These are phyloP conservation scores for Tephrocybe sp. DNA, from an alignment of 768 basidiomycete species.

Conservation along the genomic window DNA sequence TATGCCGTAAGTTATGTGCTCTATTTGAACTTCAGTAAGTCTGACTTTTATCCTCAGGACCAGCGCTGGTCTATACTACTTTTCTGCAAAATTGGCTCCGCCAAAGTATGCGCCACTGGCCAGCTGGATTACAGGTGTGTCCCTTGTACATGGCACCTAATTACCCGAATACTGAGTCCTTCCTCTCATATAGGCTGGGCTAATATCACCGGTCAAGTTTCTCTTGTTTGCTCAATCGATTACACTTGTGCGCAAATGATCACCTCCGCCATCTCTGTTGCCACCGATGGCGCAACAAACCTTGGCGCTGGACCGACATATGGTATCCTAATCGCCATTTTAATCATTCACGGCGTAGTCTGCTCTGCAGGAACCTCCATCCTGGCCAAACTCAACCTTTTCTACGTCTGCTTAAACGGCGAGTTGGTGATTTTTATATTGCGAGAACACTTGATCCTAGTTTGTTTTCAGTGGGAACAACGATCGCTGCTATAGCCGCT, in stretches of 20 bases:
- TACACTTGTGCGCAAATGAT: constrained; percentile 82
- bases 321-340: constrained; percentile 63
- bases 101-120: constrained; percentile 59
- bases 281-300: constrained; percentile 50
- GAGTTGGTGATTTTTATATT: too few species aligned
- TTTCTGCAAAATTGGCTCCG: constrained; percentile 73
- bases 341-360: constrained; percentile 67
- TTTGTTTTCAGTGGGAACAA: constrained; percentile 71
- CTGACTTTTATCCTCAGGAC: constrained; percentile 74
- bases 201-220: constrained; percentile 65
- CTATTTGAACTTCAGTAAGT: constrained; percentile 62
- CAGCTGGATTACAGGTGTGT: constrained; percentile 56
- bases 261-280: constrained; percentile 65
- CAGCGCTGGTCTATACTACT: constrained; percentile 79
- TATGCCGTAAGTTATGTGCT: constrained; percentile 65
- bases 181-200: too few species aligned
- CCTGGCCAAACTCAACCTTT: constrained; percentile 67
- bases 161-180: too few species aligned
- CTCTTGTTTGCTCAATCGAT: constrained; percentile 74
- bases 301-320: constrained; percentile 62
- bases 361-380: constrained; percentile 69
- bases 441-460: too few species aligned
- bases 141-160: too few species aligned
- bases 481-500: constrained; percentile 59
- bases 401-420: constrained; percentile 70